Conservation (phyloP, 2,329 filamentous ascomycete species). For the Dactylellina sp. region DNA sequence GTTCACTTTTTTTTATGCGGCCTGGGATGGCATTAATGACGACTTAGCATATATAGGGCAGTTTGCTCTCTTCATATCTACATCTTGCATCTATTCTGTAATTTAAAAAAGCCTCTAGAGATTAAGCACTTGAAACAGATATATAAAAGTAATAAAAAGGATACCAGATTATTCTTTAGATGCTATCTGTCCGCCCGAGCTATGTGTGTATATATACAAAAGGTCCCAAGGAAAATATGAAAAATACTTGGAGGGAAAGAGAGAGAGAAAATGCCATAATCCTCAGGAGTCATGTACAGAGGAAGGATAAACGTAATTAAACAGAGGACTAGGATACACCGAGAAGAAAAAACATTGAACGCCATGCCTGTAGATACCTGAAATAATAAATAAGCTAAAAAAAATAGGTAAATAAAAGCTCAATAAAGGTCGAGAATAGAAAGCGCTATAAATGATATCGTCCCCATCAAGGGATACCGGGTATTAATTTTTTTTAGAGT, state of each 20-base stretch:
- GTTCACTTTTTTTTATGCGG: too few relatives aligned
- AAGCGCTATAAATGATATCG: conserved; percentile 1
- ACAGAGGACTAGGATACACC: background rate
- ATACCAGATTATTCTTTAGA: conserved; percentile 24
- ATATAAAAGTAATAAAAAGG: conserved; percentile 27
- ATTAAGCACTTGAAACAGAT: too few relatives aligned
- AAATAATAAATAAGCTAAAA: background rate
- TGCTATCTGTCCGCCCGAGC: conserved; percentile 31
- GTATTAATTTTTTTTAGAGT: background rate
- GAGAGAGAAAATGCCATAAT: background rate
- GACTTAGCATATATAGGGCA: too few relatives aligned
- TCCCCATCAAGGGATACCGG: conserved; percentile 23
- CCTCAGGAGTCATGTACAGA: background rate
- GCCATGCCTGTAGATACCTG: background rate
- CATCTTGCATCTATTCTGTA: too few relatives aligned
- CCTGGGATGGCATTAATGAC: too few relatives aligned
- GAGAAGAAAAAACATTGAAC: background rate
- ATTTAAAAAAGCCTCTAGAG: too few relatives aligned
- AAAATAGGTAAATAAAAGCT: background rate
- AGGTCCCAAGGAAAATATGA: too few relatives aligned
- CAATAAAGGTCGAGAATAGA: conserved; percentile 3
- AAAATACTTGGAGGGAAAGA: background rate
- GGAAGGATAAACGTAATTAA: background rate
- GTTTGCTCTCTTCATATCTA: too few relatives aligned
- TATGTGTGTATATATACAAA: conserved; percentile 17